Evolutionary conservation across 129 eudicot species (phyloP).

Genomic region (Flaveria linearis): DNA sequence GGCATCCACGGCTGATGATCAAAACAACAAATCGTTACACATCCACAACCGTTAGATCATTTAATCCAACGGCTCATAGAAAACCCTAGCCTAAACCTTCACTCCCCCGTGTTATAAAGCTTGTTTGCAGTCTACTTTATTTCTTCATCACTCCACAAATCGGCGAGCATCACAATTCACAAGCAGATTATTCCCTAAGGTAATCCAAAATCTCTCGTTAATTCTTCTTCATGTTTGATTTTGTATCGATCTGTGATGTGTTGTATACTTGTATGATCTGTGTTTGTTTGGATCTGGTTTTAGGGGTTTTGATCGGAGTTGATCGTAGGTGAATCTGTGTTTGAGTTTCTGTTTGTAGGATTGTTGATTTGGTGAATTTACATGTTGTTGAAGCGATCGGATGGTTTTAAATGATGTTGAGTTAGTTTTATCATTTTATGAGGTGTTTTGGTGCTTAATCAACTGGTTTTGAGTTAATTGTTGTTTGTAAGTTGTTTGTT

Average conservation of each 20-base stretch:
- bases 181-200: constrained; percentile 1
- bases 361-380: not conserved
- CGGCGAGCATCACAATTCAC: not conserved
- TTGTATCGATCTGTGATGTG: not conserved
- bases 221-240: not conserved
- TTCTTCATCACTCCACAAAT: not conserved
- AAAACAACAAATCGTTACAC: not conserved
- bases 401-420: not conserved
- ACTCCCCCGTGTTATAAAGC: not conserved
- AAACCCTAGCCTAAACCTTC: constrained; percentile 30
- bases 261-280: too few species aligned
- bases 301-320: not conserved
- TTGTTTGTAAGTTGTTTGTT: not conserved
- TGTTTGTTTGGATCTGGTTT: not conserved
- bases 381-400: constrained; percentile 7
- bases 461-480: not conserved
- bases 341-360: too few species aligned
- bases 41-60: constrained; percentile 16
- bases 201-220: not conserved
- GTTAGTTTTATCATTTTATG: not conserved
- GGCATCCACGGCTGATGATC: not conserved
- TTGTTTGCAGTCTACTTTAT: not conserved
- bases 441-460: not conserved
- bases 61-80: constrained; percentile 15
- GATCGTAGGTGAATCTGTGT: not conserved